Evolutionary conservation across 805 yeast genomes (phyloP), one percentile per base, ranked within the genome.

Genomic region (Suhomyces tanzawaensis): DNA sequence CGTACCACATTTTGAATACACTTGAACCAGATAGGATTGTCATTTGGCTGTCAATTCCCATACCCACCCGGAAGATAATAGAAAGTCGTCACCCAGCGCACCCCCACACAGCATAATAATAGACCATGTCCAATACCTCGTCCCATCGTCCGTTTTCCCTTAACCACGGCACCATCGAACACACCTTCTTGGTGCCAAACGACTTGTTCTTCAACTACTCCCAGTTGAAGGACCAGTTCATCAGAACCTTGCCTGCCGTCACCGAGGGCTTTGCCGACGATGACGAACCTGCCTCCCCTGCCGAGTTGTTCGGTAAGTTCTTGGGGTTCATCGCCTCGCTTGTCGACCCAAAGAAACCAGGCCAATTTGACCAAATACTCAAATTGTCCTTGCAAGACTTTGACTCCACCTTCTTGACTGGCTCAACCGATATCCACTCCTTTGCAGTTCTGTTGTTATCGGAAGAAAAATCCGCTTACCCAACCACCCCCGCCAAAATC

Each of bases 211-310:
- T 88, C 53, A 77, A 81, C 53, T 86, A 86, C 58, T 82, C 91
- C 42, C 96, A 90, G 66, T 75, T 93, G 52, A 85, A 86, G 54
- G 90, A 88, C 49, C 95, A 83, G 64, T 93, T 91, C 62, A 70
- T 68, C 55, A 85, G 85, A 58, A 67, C 81, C 15, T 77, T 93
- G 48, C 91, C 95, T 7, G 78, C 75, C 33, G 80, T 80, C 29
- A 84, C 96, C 30, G 96, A 87, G 57, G 93, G 84, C 12, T 81
- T 76, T 50, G 91, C 90, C 34, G 83, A 77, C 41, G 95, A 86
- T 51, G 84, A 84, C 46, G 97, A 90, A 67, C 96, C 96, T 25
- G 66, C 87, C 23, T 81, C 91, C 31, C 81, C 90, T 32, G 82
- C 88, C 26, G 97, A 91, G 64, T 76, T 93, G 42, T 75, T 88